phyloP scores from a whole-genome alignment of 1,284 basidiomycete species.

The Ustilago tritici region DNA sequence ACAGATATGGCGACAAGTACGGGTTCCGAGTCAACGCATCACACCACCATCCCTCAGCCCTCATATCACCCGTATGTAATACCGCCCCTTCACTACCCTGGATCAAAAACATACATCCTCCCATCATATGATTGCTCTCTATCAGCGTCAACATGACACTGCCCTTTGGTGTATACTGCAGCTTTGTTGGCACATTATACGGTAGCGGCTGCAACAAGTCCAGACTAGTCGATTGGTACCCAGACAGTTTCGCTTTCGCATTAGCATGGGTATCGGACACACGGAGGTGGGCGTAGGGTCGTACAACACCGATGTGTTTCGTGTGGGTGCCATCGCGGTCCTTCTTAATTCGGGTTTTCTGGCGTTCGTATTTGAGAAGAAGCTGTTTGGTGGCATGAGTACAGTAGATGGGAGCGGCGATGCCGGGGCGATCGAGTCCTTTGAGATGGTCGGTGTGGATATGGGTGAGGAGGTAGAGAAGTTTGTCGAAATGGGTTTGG shows the following conservation, averaged over 20 bases:
- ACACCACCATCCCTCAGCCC: slow-evolving; percentile 84
- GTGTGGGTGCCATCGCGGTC: slow-evolving; percentile 24
- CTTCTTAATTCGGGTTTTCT: slow-evolving; percentile 45
- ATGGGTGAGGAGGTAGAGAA: slow-evolving; percentile 62
- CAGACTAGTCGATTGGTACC: slow-evolving; percentile 22
- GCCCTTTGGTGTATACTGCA: slow-evolving; percentile 75
- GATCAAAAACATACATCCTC: slow-evolving; percentile 90
- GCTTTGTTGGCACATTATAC: slow-evolving; percentile 75
- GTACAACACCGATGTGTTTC: slow-evolving; percentile 29
- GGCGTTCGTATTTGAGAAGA: slow-evolving; percentile 56
- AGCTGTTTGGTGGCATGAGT: slow-evolving; percentile 54
- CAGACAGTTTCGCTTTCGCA: slow-evolving; percentile 29
- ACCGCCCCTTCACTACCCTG: slow-evolving; percentile 80
- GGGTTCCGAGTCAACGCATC: slow-evolving; percentile 78
- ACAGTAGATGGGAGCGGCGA: slow-evolving; percentile 60
- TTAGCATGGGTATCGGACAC: slow-evolving; percentile 42
- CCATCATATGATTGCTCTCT: slow-evolving; percentile 94
- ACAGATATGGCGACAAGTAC: slow-evolving; percentile 78
- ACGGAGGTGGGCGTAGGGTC: slow-evolving; percentile 52
- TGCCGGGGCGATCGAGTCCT: slow-evolving; percentile 53
- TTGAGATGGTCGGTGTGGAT: slow-evolving; percentile 66
- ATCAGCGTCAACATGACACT: slow-evolving; percentile 80
- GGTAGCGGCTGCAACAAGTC: slow-evolving; percentile 53
- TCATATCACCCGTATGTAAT: slow-evolving; percentile 91
- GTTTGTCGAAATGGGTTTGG: slow-evolving; percentile 49